Base-by-base conservation (phyloP, 2,329 filamentous ascomycete genomes). In the Neoscytalidium dimidiatum region DNA sequence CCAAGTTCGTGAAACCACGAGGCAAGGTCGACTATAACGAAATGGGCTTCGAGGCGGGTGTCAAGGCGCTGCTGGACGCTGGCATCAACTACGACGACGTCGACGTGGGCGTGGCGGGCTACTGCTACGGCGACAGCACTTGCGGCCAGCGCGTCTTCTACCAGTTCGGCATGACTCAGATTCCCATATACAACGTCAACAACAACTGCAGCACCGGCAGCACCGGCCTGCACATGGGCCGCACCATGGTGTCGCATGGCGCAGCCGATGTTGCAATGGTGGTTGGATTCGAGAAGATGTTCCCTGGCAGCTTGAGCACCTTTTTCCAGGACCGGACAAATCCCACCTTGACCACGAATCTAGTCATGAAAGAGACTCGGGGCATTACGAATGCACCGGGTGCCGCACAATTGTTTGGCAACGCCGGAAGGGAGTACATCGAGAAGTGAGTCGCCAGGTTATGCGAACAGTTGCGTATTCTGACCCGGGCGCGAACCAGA, bases 161-260 rank as follows among this genome's bases (percentile, higher is more conserved):
- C 82, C 94, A 98, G 81, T 97, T 98, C 78, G 95, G 94, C 82
- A 94, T 98, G 90, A 97, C 94, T 48, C 85, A 90, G 74, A 97
- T 98, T 72, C 94, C 94, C 73, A 92, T 98, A 76, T 94, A 96
- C 84, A 98, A 98, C 75, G 92, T 97, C 75, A 98, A 97, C 86
- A 98, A 98, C 85, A 97, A 97, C 83, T 98, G 94, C 84, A 92
- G 92, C 3, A 98, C 94, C 0, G 95, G 94, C n/a, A 93, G 90
- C 4, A 97, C 94, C 0, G 95, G 94, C 8, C 82, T 98, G 65
- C 89, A 89, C 75, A 90, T 98, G 85, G 95, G 86, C 1, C 85
- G 93, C 35, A 92, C 89, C 62, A 85, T 96, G 76, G 89, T 97
- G 71, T 84, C 88, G 6, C 85, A 91, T 71, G 94, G 94, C 35